These are phyloP conservation scores for Colletotrichum cordylinicola DNA, from an alignment of 2,329 filamentous ascomycete species.

Conservation along the genomic window DNA sequence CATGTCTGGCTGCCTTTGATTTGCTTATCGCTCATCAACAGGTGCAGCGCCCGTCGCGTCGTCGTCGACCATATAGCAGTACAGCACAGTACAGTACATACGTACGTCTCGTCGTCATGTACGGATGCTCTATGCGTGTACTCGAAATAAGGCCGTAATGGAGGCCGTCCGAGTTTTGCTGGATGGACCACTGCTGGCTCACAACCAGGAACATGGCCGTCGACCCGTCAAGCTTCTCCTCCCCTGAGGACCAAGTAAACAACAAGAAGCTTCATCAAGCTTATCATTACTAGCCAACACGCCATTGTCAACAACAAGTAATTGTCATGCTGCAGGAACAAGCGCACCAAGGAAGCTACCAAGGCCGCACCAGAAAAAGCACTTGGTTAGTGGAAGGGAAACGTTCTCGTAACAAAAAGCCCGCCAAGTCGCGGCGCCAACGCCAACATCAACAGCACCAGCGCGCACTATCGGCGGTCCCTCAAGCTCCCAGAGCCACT, in stretches of 20 bases:
- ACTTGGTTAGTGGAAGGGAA: neutral
- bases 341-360: neutral
- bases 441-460: neutral
- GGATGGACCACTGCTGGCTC: neutral
- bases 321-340: neutral
- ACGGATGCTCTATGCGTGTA: neutral
- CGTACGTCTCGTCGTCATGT: neutral
- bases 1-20: neutral
- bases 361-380: neutral
- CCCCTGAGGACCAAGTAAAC: neutral
- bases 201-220: neutral
- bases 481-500: conserved; percentile 10
- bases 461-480: neutral
- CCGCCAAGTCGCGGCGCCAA: neutral
- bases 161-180: neutral
- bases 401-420: neutral
- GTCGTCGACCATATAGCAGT: neutral
- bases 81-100: neutral
- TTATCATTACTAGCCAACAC: neutral
- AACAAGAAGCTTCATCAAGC: neutral
- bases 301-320: neutral
- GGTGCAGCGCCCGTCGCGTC: neutral
- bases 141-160: neutral
- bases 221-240: neutral
- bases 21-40: neutral